Base-by-base conservation (phyloP, 768 basidiomycete genomes). In the Favolaschia claudopus region DNA sequence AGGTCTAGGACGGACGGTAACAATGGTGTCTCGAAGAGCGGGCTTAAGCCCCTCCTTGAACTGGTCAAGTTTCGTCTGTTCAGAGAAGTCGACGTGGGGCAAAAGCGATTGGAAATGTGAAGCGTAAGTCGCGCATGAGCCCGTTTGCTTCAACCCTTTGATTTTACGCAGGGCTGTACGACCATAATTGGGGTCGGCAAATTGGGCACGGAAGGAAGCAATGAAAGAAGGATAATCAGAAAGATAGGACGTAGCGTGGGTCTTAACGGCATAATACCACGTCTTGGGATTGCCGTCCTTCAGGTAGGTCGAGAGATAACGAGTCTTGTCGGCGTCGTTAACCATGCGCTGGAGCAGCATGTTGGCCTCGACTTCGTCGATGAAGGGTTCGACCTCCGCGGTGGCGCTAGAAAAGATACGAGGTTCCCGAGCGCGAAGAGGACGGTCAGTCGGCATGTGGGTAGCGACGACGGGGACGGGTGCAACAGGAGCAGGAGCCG, bases 91-190 rank as follows among this genome's bases (percentile, higher is more conserved):
- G 15, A 70, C 40, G 34, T 66, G 55, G 33, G 45, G 42, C 4
- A 69, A 40, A 17, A 60, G 51, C 47, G 64, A 62, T 8, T 55
- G 43, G 50, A 66, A 67, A 33, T 40, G 43, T 25, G 60, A 56
- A 22, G 57, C 56, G 36, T 69, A 69, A 14, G 22, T 51, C 20
- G 68, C 48, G 14, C 51, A 56, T 2, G 66, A 60, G 29, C 60
- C 62, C 15, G 60, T 64, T 34, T 69, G 68, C 44, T 43, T 58
- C 10, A 68, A 50, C 20, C 5, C 32, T 29, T 64, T 50, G 29
- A 68, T 58, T 36, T 66, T 59, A 7, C 38, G 39, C 2, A 61
- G 52, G 17, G 59, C 55, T 0, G 65, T 61, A 6, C 54, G 34
- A 9, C 34, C 52, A 22, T 51, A 39, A 31, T 68, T 55, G 3